Conservation (phyloP, 2,329 filamentous ascomycete genomes). For the Acephala macrosclerotiorum region DNA sequence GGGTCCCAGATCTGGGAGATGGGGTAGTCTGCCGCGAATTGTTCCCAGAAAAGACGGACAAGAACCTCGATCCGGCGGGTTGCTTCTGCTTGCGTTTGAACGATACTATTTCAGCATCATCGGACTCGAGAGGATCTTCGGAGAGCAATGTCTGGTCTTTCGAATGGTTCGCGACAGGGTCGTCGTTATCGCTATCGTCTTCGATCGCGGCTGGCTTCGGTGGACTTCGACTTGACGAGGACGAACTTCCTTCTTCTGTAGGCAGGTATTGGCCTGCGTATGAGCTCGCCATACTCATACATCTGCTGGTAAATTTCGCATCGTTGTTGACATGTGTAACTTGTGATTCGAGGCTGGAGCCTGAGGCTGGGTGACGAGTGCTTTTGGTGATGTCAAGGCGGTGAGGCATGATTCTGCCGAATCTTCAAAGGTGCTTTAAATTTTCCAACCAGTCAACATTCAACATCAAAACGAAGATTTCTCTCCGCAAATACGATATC, state of each 20-base stretch:
- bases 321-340: slow-evolving; percentile 13
- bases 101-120: slow-evolving; percentile 62
- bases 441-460: neutral
- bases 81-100: slow-evolving; percentile 74
- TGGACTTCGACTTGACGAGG: slow-evolving; percentile 38
- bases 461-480: neutral
- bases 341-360: neutral
- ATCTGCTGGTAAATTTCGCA: slow-evolving; percentile 29
- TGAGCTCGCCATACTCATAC: slow-evolving; percentile 44
- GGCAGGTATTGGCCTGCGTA: slow-evolving; percentile 36
- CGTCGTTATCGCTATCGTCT: slow-evolving; percentile 52
- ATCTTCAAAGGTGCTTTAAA: neutral
- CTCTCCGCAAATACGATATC: neutral
- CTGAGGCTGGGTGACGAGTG: slow-evolving; percentile 3
- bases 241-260: slow-evolving; percentile 33
- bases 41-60: slow-evolving; percentile 39
- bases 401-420: neutral
- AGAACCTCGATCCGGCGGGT: slow-evolving; percentile 33
- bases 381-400: slow-evolving; percentile 2
- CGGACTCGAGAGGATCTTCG: slow-evolving; percentile 62
- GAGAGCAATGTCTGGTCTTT: slow-evolving; percentile 52
- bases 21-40: slow-evolving; percentile 35
- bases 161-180: slow-evolving; percentile 40
- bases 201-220: slow-evolving; percentile 34
- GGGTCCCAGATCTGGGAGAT: slow-evolving; percentile 37